These are phyloP conservation scores for Daldinia loculata DNA, from an alignment of 495 filamentous ascomycete species.

Conservation along the genomic window DNA sequence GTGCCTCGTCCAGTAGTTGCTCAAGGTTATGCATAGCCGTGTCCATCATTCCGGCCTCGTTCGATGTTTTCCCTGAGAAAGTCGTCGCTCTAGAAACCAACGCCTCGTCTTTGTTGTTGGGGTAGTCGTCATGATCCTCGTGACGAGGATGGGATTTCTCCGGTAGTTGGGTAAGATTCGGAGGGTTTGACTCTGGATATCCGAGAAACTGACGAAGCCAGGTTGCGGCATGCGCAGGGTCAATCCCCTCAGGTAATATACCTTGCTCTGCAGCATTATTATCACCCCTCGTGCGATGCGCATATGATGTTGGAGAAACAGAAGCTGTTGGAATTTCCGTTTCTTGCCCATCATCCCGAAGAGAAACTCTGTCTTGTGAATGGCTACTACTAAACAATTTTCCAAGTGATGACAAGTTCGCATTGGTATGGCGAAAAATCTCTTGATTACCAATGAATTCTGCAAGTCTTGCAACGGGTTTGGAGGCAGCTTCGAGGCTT, in stretches of 20 bases:
- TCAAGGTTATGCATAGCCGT: conserved; percentile 56
- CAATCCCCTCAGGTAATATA: conserved; percentile 9
- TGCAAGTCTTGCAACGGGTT: conserved; percentile 1
- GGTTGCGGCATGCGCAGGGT: conserved; percentile 25
- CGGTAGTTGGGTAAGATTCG: conserved; percentile 43
- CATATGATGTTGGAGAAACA: conserved; percentile 26
- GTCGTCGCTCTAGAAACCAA: conserved; percentile 36
- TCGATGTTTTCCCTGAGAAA: conserved; percentile 33
- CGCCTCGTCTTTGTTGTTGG: conserved; percentile 31
- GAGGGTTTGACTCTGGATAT: conserved; percentile 22
- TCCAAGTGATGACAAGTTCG: neutral
- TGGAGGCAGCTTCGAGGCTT: conserved; percentile 18
- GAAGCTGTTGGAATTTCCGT: conserved; percentile 7
- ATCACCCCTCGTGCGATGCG: neutral
- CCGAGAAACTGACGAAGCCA: conserved; percentile 45
- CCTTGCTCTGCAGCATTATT: conserved; percentile 5
- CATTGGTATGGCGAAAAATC: conserved; percentile 18
- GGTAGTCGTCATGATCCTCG: conserved; percentile 31
- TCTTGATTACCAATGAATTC: conserved; percentile 29
- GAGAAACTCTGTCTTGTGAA: neutral
- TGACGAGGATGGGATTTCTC: conserved; percentile 39
- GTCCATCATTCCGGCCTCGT: conserved; percentile 35
- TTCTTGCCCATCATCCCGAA: conserved; percentile 8
- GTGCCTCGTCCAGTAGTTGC: conserved; percentile 56
- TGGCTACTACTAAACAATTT: neutral